Conservation (phyloP, 2,329 filamentous ascomycete species). For the Diaporthe aspalathi region DNA sequence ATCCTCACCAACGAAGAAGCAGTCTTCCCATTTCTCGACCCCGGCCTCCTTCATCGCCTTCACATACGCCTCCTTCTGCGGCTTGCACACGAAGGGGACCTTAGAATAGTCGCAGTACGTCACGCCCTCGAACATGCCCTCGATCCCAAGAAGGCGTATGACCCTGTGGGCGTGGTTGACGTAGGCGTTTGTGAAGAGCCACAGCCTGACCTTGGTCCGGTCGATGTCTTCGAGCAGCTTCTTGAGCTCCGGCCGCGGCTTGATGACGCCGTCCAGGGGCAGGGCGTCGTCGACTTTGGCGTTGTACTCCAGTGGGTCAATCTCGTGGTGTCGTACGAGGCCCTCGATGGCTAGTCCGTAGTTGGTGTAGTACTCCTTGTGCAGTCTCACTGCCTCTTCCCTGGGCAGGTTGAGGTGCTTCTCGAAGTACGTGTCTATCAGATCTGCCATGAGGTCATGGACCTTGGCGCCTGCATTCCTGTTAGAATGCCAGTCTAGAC, state of each 20-base stretch:
- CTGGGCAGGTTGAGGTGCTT: slow-evolving; percentile 78
- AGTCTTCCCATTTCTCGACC: slow-evolving; percentile 73
- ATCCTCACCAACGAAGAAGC: slow-evolving; percentile 89
- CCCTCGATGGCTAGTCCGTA: slow-evolving; percentile 99
- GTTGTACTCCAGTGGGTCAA: slow-evolving; percentile 96
- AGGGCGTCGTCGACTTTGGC: slow-evolving; percentile 93
- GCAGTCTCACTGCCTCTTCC: slow-evolving; percentile 86
- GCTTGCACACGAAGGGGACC: slow-evolving; percentile 86
- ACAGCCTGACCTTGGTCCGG: slow-evolving; percentile 82
- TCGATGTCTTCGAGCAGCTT: slow-evolving; percentile 86
- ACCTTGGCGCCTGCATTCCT: slow-evolving; percentile 74
- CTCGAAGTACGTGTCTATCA: slow-evolving; percentile 76
- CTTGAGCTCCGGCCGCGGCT: slow-evolving; percentile 79
- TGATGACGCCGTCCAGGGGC: slow-evolving; percentile 85
- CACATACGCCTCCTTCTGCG: slow-evolving; percentile 81
- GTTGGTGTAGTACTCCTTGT: slow-evolving; percentile 92
- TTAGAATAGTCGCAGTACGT: slow-evolving; percentile 92
- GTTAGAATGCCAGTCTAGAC: slow-evolving; percentile 38
- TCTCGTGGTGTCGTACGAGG: slow-evolving; percentile 91
- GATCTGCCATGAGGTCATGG: slow-evolving; percentile 85
- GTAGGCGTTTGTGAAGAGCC: slow-evolving; percentile 98
- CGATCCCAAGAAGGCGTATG: slow-evolving; percentile 81
- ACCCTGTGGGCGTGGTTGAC: slow-evolving; percentile 87
- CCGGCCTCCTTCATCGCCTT: slow-evolving; percentile 91
- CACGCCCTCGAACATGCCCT: slow-evolving; percentile 92